These are phyloP conservation scores for Coemansia sp. DNA, from an alignment of 192 early-diverging fungal species.

Conservation along the genomic window DNA sequence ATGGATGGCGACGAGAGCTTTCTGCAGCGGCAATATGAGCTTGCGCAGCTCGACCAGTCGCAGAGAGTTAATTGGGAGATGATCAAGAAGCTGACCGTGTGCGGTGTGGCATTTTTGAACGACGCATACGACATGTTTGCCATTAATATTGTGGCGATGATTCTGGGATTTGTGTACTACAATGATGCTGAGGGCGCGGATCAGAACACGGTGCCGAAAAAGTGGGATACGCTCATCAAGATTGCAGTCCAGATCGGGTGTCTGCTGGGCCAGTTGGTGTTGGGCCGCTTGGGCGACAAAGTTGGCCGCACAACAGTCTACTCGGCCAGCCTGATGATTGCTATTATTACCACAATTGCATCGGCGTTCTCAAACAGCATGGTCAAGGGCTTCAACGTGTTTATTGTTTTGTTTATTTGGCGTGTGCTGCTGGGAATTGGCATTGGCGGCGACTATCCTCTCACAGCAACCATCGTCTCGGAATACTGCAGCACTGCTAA, in stretches of 20 bases:
- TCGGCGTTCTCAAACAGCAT: conserved; percentile 71
- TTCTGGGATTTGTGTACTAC: conserved; percentile 75
- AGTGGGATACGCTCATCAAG: conserved; percentile 84
- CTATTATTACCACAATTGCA: conserved; percentile 83
- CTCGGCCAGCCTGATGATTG: conserved; percentile 85
- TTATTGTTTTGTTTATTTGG: conserved; percentile 80
- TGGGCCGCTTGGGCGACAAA: conserved; percentile 87
- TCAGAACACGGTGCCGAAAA: conserved; percentile 60
- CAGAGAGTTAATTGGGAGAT: conserved; percentile 70
- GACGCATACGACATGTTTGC: conserved; percentile 95
- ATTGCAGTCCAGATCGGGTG: conserved; percentile 87
- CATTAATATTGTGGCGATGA: conserved; percentile 86
- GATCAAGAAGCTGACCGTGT: conserved; percentile 71
- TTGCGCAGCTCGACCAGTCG: conserved; percentile 57
- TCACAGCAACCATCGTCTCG: conserved; percentile 90
- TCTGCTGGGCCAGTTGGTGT: conserved; percentile 85
- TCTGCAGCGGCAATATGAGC: conserved; percentile 44
- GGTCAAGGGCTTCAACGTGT: conserved; percentile 67
- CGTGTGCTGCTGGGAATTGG: conserved; percentile 91
- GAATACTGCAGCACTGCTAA: conserved; percentile 80
- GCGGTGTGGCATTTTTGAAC: conserved; percentile 85
- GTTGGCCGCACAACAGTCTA: conserved; percentile 89
- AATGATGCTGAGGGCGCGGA: conserved; percentile 35
- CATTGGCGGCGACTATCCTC: conserved; percentile 93
- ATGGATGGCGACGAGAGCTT: conserved; percentile 36